These are phyloP conservation scores for Eremochloa ophiuroides DNA, from an alignment of 176 grass and related monocot species.

Conservation along the genomic window DNA sequence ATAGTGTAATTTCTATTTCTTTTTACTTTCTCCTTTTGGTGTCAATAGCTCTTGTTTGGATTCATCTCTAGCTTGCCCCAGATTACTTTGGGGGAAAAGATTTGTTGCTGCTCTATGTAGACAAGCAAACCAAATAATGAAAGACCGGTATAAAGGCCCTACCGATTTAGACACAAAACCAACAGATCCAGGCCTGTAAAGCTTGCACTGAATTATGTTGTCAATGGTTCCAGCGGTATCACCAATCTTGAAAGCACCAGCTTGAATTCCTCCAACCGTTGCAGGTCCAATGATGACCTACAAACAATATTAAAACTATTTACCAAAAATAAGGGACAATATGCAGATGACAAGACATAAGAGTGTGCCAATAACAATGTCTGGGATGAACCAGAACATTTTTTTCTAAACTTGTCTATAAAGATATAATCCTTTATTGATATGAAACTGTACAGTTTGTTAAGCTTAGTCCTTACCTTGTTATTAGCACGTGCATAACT, in stretches of 20 bases:
- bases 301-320: conserved; percentile 21
- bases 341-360: background rate
- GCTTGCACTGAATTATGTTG: conserved; percentile 97
- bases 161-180: conserved; percentile 99
- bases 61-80: background rate
- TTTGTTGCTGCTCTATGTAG: background rate
- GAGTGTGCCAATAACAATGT: conserved; percentile 17
- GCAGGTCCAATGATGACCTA: conserved; percentile 97
- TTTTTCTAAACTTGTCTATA: conserved; percentile 8
- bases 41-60: background rate
- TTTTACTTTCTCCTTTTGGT: background rate
- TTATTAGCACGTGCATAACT: conserved; percentile 89
- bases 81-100: background rate
- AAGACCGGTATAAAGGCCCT: background rate
- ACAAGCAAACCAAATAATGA: background rate
- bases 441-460: background rate
- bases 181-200: conserved; percentile 96
- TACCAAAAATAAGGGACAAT: conserved; percentile 17
- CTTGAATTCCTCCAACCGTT: conserved; percentile 96
- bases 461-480: conserved; percentile 51
- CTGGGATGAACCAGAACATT: conserved; percentile 7
- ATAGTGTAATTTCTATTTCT: background rate
- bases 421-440: background rate
- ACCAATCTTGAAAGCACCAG: conserved; percentile 98
- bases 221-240: conserved; percentile 99